Base-by-base conservation (phyloP, 192 early-diverging fungal genomes). In the Coemansia erecta region DNA sequence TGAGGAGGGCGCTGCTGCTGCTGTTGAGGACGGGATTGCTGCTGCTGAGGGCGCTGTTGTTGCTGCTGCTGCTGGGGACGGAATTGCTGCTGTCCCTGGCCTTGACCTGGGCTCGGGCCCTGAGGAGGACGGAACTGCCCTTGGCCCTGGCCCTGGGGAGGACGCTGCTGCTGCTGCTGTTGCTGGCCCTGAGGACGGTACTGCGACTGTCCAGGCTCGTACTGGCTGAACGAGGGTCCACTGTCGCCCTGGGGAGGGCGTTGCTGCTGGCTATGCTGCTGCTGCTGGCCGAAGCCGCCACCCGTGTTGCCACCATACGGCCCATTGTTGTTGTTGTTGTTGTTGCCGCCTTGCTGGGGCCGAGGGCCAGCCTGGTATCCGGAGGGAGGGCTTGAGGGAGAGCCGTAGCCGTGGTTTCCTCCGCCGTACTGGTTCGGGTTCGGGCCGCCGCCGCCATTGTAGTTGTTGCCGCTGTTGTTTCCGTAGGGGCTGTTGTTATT, bases 1-100 rank as follows among this genome's bases (percentile, higher is more conserved):
- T 54, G 51, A 53, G 51, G 51, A 28, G 23, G 51, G 13, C 23
- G 51, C 31, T 53, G 51, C 39, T 50, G 48, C 19, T 47, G 46
- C 5, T 43, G 40, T 14, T 41, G 58, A 22, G 45, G 58, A 37
- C 37, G 47, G 10, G 21, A 40, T 4, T 53, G 51, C 9, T 35
- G 14, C 18, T 33, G 54, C 14, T 56, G 37, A 19, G 40, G 54
- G 11, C 41, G 54, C 22, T 21, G 54, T 4, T 24, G 54, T 22
- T 56, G 54, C 41, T 56, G 54, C 22, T 42, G 53, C 17, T 37
- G 28, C 33, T 55, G 53, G 18, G 19, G 19, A 39, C 39, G 37
- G 23, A 18, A 18, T 22, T 50, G 46, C 8, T 50, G 50, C 50
- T 52, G 50, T 35, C 35, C 35, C 18, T 53, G 54, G 1, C 56